Percentiles rank a stretch among this genome's conserved stretches.
These are phyloP conservation scores for Zygotorulaspora chibaensis DNA, from an alignment of 805 yeast species.

Conservation along the genomic window DNA sequence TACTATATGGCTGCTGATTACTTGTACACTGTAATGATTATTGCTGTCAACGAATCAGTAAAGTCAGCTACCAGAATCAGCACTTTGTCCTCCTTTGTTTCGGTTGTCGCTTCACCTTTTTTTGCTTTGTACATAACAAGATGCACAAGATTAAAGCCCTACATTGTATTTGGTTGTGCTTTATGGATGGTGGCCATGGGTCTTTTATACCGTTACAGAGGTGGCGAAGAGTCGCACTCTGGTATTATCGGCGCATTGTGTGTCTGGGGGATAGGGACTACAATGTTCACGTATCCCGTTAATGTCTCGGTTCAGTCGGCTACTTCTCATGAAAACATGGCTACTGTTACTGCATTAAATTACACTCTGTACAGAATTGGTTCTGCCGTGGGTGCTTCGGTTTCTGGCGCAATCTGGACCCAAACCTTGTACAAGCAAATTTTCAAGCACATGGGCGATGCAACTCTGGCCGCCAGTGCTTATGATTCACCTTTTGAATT, in stretches of 20 bases:
- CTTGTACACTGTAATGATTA: slow-evolving; percentile 60
- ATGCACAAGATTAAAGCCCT: slow-evolving; percentile 52
- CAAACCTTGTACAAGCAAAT: slow-evolving; percentile 49
- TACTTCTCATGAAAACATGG: slow-evolving; percentile 64
- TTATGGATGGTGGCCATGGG: slow-evolving; percentile 64
- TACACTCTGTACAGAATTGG: slow-evolving; percentile 61
- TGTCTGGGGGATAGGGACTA: slow-evolving; percentile 66
- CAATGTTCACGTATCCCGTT: slow-evolving; percentile 61
- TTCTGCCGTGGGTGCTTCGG: slow-evolving; percentile 56
- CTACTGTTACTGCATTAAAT: slow-evolving; percentile 56
- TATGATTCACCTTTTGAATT: slow-evolving; percentile 53
- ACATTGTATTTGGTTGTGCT: slow-evolving; percentile 53
- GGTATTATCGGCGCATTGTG: slow-evolving; percentile 67
- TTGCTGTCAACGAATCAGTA: slow-evolving; percentile 55
- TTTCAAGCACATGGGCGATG: slow-evolving; percentile 34
- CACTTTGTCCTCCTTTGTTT: slow-evolving; percentile 58
- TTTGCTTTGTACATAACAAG: slow-evolving; percentile 50
- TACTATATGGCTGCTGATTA: slow-evolving; percentile 69
- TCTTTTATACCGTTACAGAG: slow-evolving; percentile 51
- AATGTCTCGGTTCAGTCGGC: slow-evolving; percentile 59
- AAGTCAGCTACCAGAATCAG: slow-evolving; percentile 63
- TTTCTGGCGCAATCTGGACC: slow-evolving; percentile 73
- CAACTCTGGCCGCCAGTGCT: slow-evolving; percentile 42
- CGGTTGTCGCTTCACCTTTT: slow-evolving; percentile 55
- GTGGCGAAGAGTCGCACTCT: slow-evolving; percentile 43